Base-by-base conservation (phyloP, 2,329 filamentous ascomycete species). In the Verticillium nonalfalfae region DNA sequence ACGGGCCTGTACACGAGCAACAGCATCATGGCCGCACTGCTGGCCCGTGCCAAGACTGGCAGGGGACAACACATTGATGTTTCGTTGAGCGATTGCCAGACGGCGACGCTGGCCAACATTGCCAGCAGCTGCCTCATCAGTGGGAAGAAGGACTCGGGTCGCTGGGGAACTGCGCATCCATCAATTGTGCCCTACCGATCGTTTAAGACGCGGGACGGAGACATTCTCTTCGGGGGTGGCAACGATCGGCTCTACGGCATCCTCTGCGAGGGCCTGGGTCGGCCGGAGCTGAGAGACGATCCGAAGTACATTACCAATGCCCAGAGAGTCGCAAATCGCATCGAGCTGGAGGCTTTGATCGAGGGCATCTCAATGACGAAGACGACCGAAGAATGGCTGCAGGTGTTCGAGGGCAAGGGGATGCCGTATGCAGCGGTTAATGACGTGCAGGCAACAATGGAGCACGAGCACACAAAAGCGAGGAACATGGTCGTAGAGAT, bases 101-200 rank as follows among this genome's bases (percentile, higher is more conserved):
- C 95, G 18, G 95, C 93, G 0, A 97, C 93, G 0, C 78, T 99
- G 55, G 87, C 92, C n/a, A 99, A 98, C 72, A 92, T 99, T 70
- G 95, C 94, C 9, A 96, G 91, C 72, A 97, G 93, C 63, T 92
- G 89, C 63, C 79, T 99, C 52, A 90, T 98, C 65, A 96, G 90
- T 68, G 93, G 93, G 1, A 78, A 97, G 74, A 89, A 89, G 67
- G 95, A 99, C 72, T 85, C 87, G 0, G 95, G 95, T 0, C 84
- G 95, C 65, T 98, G 95, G 94, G 95, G 95, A 7, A 99, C 95
- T 3, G 94, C 94, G 54, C 95, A 99, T 80, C 95, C 94, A n/a
- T 96, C 92, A 0, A 98, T 99, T 72, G 95, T 99, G 0, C 95
- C 95, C 0, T 99, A 99, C 74, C 88, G 89, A 69, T 91, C 92